These are phyloP conservation scores for Helicostylum pulchrum DNA, from an alignment of 192 early-diverging fungal genomes.

Conservation along the genomic window DNA sequence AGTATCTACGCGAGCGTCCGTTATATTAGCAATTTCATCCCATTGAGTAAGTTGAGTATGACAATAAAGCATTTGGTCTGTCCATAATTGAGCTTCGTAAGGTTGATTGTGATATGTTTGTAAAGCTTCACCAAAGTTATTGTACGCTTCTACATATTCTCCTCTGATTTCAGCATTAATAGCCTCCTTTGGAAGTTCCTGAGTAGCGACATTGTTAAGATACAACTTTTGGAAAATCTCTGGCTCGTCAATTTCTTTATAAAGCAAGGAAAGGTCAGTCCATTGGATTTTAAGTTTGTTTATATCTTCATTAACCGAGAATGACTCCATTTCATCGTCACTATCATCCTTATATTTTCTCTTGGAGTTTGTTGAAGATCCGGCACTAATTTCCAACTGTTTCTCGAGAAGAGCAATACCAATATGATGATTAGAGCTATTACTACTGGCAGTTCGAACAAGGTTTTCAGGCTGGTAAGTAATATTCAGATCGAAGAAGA, in stretches of 20 bases:
- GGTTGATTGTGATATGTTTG: not conserved
- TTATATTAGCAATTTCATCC: slow-evolving; percentile 45
- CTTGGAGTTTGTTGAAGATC: too few species aligned
- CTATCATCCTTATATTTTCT: not conserved
- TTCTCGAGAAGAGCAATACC: slow-evolving; percentile 51
- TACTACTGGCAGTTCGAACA: slow-evolving; percentile 33
- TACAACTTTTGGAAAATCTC: slow-evolving; percentile 67
- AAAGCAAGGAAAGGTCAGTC: slow-evolving; percentile 60
- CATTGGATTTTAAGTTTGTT: slow-evolving; percentile 35
- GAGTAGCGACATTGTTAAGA: slow-evolving; percentile 52
- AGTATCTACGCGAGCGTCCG: too few species aligned
- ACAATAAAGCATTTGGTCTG: slow-evolving; percentile 55
- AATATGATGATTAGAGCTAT: slow-evolving; percentile 50
- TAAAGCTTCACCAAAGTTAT: slow-evolving; percentile 32
- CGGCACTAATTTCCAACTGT: too few species aligned
- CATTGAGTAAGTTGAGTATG: slow-evolving; percentile 61
- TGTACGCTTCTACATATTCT: slow-evolving; percentile 52
- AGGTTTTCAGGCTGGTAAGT: slow-evolving; percentile 28
- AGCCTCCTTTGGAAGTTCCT: slow-evolving; percentile 52
- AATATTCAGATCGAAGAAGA: slow-evolving; percentile 44
- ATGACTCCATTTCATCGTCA: slow-evolving; percentile 26
- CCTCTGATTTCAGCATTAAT: slow-evolving; percentile 60
- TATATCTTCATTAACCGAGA: too few species aligned
- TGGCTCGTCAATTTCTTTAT: slow-evolving; percentile 57
- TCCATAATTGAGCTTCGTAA: slow-evolving; percentile 35